Evolutionary conservation across 495 filamentous ascomycete species (phyloP).

Genomic region (Aspergillus avenaceus): DNA sequence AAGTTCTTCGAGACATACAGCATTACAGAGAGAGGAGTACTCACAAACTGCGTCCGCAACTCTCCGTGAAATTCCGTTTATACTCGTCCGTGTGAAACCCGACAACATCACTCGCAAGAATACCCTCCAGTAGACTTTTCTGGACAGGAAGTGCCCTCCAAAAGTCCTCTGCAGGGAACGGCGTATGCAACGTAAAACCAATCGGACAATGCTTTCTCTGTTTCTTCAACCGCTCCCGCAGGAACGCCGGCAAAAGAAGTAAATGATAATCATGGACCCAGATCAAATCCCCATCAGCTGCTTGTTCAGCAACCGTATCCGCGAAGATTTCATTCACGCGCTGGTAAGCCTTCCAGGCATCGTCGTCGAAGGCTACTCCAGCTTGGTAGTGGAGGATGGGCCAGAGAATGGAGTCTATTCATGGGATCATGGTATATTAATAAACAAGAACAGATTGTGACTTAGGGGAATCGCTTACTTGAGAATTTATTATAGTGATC

Average conservation of each 20-base stretch:
- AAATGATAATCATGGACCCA: conserved; percentile 98
- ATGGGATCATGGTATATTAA: not conserved
- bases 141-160: conserved; percentile 86
- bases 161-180: conserved; percentile 89
- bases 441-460: not conserved
- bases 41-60: conserved; percentile 74
- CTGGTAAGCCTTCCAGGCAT: conserved; percentile 79
- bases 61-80: conserved; percentile 77
- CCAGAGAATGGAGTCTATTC: conserved; percentile 85
- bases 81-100: conserved; percentile 98
- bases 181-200: conserved; percentile 92
- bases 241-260: conserved; percentile 83
- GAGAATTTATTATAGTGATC: conserved; percentile 61
- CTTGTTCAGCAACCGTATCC: conserved; percentile 65
- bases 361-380: conserved; percentile 84
- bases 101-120: conserved; percentile 80
- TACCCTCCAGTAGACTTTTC: conserved; percentile 72
- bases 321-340: conserved; percentile 86
- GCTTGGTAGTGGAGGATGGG: conserved; percentile 95
- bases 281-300: conserved; percentile 75
- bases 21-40: too few species aligned
- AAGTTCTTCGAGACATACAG: not conserved
- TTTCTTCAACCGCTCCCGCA: conserved; percentile 70
- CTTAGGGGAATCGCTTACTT: conserved; percentile 23
- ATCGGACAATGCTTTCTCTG: conserved; percentile 75